Percentiles rank a stretch among this genome's conserved stretches.
Evolutionary conservation across 1,284 basidiomycete species (phyloP).

Genomic region (Ceratobasidium sp.): DNA sequence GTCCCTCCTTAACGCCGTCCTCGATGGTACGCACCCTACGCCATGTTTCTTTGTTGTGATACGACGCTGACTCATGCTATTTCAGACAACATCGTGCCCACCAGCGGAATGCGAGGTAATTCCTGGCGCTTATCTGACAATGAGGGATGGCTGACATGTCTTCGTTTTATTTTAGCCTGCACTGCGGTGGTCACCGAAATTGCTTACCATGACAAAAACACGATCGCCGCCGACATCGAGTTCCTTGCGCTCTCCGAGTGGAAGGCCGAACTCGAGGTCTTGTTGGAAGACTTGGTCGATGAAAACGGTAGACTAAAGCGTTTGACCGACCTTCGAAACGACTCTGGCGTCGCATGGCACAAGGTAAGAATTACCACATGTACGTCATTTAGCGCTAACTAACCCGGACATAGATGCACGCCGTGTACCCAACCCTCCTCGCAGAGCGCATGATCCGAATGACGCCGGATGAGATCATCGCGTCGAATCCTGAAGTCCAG

Average conservation of each 20-base stretch:
- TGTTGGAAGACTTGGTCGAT: slow-evolving; percentile 69
- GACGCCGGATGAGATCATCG: slow-evolving; percentile 58
- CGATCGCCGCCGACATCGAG: slow-evolving; percentile 70
- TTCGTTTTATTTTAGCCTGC: slow-evolving; percentile 61
- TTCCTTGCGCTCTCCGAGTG: slow-evolving; percentile 70
- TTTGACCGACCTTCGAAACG: slow-evolving; percentile 67
- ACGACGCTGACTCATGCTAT: slow-evolving; percentile 33
- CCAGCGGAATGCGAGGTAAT: slow-evolving; percentile 72
- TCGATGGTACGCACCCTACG: slow-evolving; percentile 62
- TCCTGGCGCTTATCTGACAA: slow-evolving; percentile 29
- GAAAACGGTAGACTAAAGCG: slow-evolving; percentile 70
- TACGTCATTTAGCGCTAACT: background rate
- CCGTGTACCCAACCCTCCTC: slow-evolving; percentile 68
- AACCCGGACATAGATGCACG: slow-evolving; percentile 64
- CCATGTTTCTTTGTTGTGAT: background rate
- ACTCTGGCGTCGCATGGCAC: slow-evolving; percentile 71
- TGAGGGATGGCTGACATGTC: background rate
- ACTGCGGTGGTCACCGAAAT: slow-evolving; percentile 75
- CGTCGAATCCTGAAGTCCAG: slow-evolving; percentile 57
- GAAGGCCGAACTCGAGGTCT: slow-evolving; percentile 67
- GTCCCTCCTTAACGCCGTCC: slow-evolving; percentile 69
- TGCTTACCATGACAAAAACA: slow-evolving; percentile 66
- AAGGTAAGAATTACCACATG: slow-evolving; percentile 60
- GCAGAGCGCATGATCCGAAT: slow-evolving; percentile 65
- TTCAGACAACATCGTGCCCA: slow-evolving; percentile 72